A percentile compares a stretch with the other conserved stretches of the same genome.
Conservation (phyloP, 345 rosid species). For the Heritiera littoralis region DNA sequence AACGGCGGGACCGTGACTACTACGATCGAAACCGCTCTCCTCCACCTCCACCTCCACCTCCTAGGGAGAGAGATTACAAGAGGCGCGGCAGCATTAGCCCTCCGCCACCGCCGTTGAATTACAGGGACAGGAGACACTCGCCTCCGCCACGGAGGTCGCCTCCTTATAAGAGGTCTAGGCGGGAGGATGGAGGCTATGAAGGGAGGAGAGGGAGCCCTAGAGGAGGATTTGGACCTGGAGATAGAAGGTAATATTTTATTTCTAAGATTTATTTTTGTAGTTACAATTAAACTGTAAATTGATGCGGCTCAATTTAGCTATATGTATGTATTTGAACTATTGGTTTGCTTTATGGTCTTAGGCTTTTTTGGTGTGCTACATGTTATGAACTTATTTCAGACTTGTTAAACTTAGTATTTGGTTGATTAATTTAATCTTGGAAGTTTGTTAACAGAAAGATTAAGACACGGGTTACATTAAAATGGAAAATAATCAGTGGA, state of each 20-base stretch:
- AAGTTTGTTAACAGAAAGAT: not conserved
- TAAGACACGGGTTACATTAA: not conserved
- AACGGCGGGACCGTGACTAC: conserved; percentile 70
- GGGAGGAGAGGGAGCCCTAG: conserved; percentile 84
- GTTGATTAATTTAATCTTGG: not conserved
- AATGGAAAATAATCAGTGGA: not conserved
- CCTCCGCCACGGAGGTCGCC: conserved; percentile 79
- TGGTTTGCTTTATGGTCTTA: not conserved
- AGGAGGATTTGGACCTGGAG: conserved; percentile 77
- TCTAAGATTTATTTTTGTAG: not conserved
- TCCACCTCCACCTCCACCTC: conserved; percentile 57
- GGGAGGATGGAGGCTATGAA: conserved; percentile 82
- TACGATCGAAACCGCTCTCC: conserved; percentile 76
- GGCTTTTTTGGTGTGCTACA: not conserved
- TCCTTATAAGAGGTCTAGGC: conserved; percentile 78
- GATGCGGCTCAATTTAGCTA: not conserved
- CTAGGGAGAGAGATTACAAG: conserved; percentile 68
- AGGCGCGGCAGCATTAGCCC: conserved; percentile 77
- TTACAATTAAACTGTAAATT: not conserved
- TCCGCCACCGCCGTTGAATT: conserved; percentile 60
- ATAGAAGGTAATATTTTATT: conserved; percentile 56
- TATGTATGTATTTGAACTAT: not conserved
- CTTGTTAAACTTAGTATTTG: conserved; percentile 1
- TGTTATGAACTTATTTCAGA: conserved; percentile 7
- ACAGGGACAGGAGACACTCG: conserved; percentile 72